These are phyloP conservation scores for Leccinum rimulosum DNA, from an alignment of 768 basidiomycete species.

Conservation along the genomic window DNA sequence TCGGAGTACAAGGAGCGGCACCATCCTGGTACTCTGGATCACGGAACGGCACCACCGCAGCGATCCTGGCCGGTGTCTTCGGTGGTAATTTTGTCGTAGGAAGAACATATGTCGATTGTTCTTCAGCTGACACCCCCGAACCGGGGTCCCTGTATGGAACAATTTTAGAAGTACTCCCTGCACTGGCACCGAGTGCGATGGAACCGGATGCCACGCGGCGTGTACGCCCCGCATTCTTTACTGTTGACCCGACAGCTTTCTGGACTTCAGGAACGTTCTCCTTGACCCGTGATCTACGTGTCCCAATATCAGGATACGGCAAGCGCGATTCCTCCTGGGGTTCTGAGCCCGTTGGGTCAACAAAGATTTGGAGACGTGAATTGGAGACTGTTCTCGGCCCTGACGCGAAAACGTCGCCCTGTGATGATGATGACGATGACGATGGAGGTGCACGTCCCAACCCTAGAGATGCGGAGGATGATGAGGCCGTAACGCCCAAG, in stretches of 20 bases:
- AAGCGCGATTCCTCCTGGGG: slow-evolving; percentile 42
- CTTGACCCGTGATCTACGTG: slow-evolving; percentile 74
- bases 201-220: slow-evolving; percentile 48
- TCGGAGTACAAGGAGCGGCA: slow-evolving; percentile 46
- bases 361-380: slow-evolving; percentile 62
- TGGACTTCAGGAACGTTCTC: slow-evolving; percentile 73
- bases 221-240: slow-evolving; percentile 59
- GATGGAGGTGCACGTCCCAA: slow-evolving; percentile 2
- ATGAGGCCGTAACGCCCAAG: slow-evolving; percentile 42
- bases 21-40: slow-evolving; percentile 31
- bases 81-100: slow-evolving; percentile 30
- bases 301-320: slow-evolving; percentile 71
- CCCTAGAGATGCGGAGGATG: slow-evolving; percentile 30
- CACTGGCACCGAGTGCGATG: slow-evolving; percentile 3
- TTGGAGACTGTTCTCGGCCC: slow-evolving; percentile 45
- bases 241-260: slow-evolving; percentile 63
- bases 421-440: slow-evolving; percentile 17
- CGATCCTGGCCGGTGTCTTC: slow-evolving; percentile 36
- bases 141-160: slow-evolving; percentile 63
- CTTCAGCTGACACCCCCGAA: slow-evolving; percentile 37
- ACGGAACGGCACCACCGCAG: slow-evolving; percentile 38
- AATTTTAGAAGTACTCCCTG: slow-evolving; percentile 51
- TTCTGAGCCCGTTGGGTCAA: slow-evolving; percentile 62
- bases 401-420: slow-evolving; percentile 31
- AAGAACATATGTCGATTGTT: slow-evolving; percentile 31